Evolutionary conservation across 306 rosid genomes (phyloP), one percentile per base, ranked within the genome.

Genomic region (Cyamopsis tetragonoloba): DNA sequence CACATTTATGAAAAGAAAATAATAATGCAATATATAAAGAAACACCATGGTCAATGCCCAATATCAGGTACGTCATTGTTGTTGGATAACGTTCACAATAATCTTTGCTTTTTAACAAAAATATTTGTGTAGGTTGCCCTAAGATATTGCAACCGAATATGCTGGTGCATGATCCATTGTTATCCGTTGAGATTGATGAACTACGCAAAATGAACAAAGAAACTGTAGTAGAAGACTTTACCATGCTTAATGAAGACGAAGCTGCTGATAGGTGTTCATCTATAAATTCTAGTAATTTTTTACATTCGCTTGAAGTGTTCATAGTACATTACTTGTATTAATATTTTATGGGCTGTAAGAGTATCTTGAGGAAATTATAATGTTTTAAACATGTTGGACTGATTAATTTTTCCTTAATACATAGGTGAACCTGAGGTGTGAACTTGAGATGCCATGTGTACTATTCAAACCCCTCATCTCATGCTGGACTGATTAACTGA

Each of bases 1-100:
- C 98, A 92, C 79, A 68, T 92, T 63, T 92, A 92, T 57, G 96
- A 87, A 61, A 86, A 81, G 78, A 24, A 26, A 32, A 68, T 72
- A 44, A 68, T 92, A 63, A 66, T 82, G 83, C 63, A 68, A 28
- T 83, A 86, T 71, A 51, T 89, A 43, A 74, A 81, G 79, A 28
- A 61, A 24, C 15, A 56, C 6, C 77, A 59, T 9, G 54, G 26
- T 60, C 77, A 1, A 69, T 92, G 96, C 73, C 96, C 96, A 10
- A 83, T 86, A 39, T 80, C 98, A 59, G 96, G 98, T 87, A 84
- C 23, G 19, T 48, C 15, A 53, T 30, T 62, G 38, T 62, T 34
- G 20, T 72, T 20, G 20, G n/a, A 11, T 41, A 31, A 38, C 14
- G 54, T 60, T 67, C 14, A 65, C 37, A 43, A 44, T 28, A 39